These are phyloP conservation scores for Coemansia umbellata DNA, from an alignment of 192 early-diverging fungal species.

Conservation along the genomic window DNA sequence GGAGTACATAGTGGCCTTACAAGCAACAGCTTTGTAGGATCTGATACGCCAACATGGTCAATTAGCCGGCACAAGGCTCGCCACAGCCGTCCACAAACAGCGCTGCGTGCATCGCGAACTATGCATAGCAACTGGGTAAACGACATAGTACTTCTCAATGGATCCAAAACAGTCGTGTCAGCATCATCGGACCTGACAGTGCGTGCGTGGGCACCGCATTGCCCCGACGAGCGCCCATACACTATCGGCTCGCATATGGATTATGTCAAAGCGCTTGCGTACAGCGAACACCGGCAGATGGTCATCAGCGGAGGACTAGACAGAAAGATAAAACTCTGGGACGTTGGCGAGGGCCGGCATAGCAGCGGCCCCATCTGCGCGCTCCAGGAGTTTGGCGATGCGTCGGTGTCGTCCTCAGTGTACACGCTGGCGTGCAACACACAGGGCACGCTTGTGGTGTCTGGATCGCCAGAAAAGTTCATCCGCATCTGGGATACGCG, in stretches of 20 bases:
- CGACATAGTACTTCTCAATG: slow-evolving; percentile 61
- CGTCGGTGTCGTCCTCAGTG: slow-evolving; percentile 59
- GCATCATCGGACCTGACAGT: slow-evolving; percentile 93
- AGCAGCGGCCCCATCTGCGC: slow-evolving; percentile 46
- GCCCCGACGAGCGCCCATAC: slow-evolving; percentile 29
- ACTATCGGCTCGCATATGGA: slow-evolving; percentile 81
- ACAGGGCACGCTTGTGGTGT: slow-evolving; percentile 73
- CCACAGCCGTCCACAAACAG: slow-evolving; percentile 53
- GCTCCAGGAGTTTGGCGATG: slow-evolving; percentile 40
- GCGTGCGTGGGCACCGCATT: slow-evolving; percentile 56
- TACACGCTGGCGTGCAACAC: slow-evolving; percentile 85
- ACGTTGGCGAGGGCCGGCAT: slow-evolving; percentile 60
- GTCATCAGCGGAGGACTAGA: slow-evolving; percentile 91
- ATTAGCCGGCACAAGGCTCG: slow-evolving; percentile 29
- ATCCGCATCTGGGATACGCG: slow-evolving; percentile 90
- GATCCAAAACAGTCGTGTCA: slow-evolving; percentile 59
- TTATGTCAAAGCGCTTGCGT: slow-evolving; percentile 87
- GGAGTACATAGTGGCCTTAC: background rate
- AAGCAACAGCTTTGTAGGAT: background rate
- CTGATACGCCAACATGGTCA: slow-evolving; percentile 8
- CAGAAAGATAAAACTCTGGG: slow-evolving; percentile 85
- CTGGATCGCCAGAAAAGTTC: slow-evolving; percentile 91
- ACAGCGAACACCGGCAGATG: slow-evolving; percentile 67
- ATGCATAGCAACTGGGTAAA: slow-evolving; percentile 98
- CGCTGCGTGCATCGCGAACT: slow-evolving; percentile 63